Base-by-base conservation (phyloP, 306 rosid species). In the Quercus bicolor region DNA sequence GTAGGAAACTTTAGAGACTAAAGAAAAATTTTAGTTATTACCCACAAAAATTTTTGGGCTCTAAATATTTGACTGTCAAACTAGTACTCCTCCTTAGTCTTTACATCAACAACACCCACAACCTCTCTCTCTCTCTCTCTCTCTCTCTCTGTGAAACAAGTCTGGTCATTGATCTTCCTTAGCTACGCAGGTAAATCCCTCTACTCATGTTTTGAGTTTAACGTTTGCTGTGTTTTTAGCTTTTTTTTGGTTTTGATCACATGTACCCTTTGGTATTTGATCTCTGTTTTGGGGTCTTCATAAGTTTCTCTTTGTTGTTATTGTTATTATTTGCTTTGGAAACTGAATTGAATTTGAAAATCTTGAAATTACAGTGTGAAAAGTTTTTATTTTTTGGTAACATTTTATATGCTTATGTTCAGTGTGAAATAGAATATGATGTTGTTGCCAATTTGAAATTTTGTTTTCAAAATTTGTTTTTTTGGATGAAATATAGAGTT, bases 11-110 rank as follows among this genome's bases (percentile, higher is more conserved):
- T 85, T 84, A 74, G 82, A 83, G 73, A 82, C 72, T 57, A 52
- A 45, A 65, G 73, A 26, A 28, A 23, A 68, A 29, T 60, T 55
- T 59, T 14, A 79, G 18, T 29, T 13, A 61, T 20, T 68, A 75
- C 73, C 40, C 9, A 51, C 77, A 43, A 33, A 10, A 77, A 76
- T 78, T 66, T 51, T 61, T 68, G 80, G 80, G 77, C 81, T 78
- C 78, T 48, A 12, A 56, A 56, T 45, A 33, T 79, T 88, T 87
- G 91, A 89, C 89, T 53, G 82, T 57, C 70, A 68, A 43, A 51
- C 71, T 23, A 74, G 61, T 4, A 34, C 54, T 54, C 34, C 75
- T 52, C 33, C 53, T 48, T 48, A 12, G 53, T 48, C 53, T 13
- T 45, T 48, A 48, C 53, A 48, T 48, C 53, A 48, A 40, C 33